Evolutionary conservation across 176 grass and related monocot species (phyloP).

Genomic region (Cenchrus purpureus): DNA sequence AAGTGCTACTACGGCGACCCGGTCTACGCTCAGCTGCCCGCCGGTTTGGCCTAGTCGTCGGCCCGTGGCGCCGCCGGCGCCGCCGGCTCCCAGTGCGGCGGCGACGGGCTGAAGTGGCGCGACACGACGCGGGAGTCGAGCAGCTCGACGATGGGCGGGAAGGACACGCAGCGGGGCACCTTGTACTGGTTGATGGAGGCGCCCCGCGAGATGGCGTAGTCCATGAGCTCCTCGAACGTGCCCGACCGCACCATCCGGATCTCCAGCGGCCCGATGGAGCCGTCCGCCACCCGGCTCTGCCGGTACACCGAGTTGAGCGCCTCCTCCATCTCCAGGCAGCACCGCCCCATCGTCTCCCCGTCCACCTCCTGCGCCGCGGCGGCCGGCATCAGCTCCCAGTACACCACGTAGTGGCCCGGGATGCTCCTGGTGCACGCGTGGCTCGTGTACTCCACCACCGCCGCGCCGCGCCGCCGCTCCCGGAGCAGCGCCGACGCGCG

Average conservation of each 20-base stretch:
- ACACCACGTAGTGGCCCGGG: slow-evolving; percentile 79
- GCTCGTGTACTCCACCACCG: slow-evolving; percentile 75
- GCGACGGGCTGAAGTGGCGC: slow-evolving; percentile 55
- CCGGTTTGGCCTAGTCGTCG: not conserved
- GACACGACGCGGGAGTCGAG: slow-evolving; percentile 70
- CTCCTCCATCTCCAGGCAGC: slow-evolving; percentile 77
- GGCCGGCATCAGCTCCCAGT: slow-evolving; percentile 63
- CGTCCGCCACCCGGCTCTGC: slow-evolving; percentile 59
- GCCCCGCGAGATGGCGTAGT: slow-evolving; percentile 68
- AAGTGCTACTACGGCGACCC: not conserved
- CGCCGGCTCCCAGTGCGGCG: slow-evolving; percentile 49
- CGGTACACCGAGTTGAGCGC: slow-evolving; percentile 63
- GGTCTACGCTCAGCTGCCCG: not conserved
- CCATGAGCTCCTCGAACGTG: slow-evolving; percentile 85
- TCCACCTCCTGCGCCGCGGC: not conserved
- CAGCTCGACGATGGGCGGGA: slow-evolving; percentile 70
- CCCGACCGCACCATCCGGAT: slow-evolving; percentile 58
- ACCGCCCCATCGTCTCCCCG: slow-evolving; percentile 33
- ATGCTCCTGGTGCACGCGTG: slow-evolving; percentile 57
- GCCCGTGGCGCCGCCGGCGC: not conserved
- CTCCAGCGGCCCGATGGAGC: slow-evolving; percentile 66
- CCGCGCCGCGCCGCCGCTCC: slow-evolving; percentile 40
- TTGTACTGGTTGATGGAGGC: slow-evolving; percentile 90
- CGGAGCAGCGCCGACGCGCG: slow-evolving; percentile 49
- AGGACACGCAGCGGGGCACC: slow-evolving; percentile 67